Conservation (phyloP, 805 yeast genomes). For the Saccharomycopsis sp. region DNA sequence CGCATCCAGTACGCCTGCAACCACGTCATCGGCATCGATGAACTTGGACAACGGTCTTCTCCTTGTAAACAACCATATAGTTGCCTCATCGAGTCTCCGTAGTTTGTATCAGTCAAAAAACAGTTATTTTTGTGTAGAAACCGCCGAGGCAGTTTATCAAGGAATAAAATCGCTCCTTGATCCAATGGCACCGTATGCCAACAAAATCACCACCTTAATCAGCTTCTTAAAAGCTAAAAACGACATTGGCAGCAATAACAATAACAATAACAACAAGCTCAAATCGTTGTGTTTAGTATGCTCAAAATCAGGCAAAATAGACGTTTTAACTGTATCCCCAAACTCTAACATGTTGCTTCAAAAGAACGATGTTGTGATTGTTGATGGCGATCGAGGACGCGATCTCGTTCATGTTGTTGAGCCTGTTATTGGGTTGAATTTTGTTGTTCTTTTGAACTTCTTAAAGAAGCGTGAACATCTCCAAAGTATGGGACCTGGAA, state of each 20-base stretch:
- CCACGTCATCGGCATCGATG: conserved; percentile 13
- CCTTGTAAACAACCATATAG: conserved; percentile 47
- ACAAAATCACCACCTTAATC: conserved; percentile 12
- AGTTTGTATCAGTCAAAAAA: conserved; percentile 41
- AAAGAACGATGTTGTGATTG: conserved; percentile 61
- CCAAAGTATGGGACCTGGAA: conserved; percentile 36
- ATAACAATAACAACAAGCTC: conserved; percentile 22
- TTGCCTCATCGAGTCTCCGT: conserved; percentile 54
- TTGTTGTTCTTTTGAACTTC: conserved; percentile 68
- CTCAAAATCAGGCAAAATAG: conserved; percentile 61
- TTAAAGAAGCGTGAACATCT: conserved; percentile 67
- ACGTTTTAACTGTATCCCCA: conserved; percentile 60
- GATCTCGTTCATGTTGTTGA: conserved; percentile 70
- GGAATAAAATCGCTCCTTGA: conserved; percentile 16
- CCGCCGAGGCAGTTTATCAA: conserved; percentile 32
- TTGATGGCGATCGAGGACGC: conserved; percentile 81
- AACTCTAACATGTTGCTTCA: conserved; percentile 54
- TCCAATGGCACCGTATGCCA: conserved; percentile 16
- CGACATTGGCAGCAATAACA: conserved; percentile 9
- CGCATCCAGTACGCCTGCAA: conserved; percentile 1
- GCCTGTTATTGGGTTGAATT: conserved; percentile 52
- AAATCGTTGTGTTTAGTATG: conserved; percentile 40
- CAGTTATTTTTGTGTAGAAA: conserved; percentile 48
- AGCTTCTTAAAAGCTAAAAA: conserved; percentile 15
- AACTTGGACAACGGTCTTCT: conserved; percentile 59